Base-by-base conservation (phyloP, 192 early-diverging fungal genomes). In the Dispira parvispora region DNA sequence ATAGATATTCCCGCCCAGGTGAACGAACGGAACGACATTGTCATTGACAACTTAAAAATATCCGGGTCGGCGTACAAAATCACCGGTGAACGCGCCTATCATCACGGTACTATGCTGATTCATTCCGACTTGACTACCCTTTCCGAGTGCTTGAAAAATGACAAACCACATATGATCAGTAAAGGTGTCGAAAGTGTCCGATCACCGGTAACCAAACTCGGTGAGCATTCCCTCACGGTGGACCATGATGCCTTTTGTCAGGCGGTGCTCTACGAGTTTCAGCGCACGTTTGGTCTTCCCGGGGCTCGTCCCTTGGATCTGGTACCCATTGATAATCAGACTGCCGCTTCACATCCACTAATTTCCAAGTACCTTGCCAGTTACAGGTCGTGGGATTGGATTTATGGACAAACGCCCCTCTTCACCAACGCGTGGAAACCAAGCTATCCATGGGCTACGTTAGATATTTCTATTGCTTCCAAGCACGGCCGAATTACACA, bases 71-170 rank as follows among this genome's bases (percentile, higher is more conserved):
- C 96, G 6, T 99, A 87, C 80, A 92, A 93, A 63, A 69, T 99
- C 55, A 91, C 88, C 56, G 82, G 78, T 61, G 60, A 69, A 9
- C 69, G 88, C 57, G 88, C 94, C 3, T 96, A 94, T 67, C 93
- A 96, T 69, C 96, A 99, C 69, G 96, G 96, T 49, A 99, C 96
- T 8, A 96, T 99, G 96, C 73, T 99, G 45, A 96, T 99, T 60
- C 83, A 92, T 64, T 75, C 91, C 9, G 87, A 97, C 70, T 77
- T 94, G 54, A 52, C 58, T 21, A 64, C 70, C 12, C 73, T 88
- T 38, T 61, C 72, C 43, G 69, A 69, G 42, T 80, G 73, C 52
- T 66, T 88, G 47, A 72, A 73, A 50, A 65, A 69, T 10, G 45
- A 63, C 16, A 61, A 46, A 32, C 68, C 72, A 45, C 3, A 63